Evolutionary conservation across 179 eudicot species (phyloP).

Genomic region (Actinidia arguta): DNA sequence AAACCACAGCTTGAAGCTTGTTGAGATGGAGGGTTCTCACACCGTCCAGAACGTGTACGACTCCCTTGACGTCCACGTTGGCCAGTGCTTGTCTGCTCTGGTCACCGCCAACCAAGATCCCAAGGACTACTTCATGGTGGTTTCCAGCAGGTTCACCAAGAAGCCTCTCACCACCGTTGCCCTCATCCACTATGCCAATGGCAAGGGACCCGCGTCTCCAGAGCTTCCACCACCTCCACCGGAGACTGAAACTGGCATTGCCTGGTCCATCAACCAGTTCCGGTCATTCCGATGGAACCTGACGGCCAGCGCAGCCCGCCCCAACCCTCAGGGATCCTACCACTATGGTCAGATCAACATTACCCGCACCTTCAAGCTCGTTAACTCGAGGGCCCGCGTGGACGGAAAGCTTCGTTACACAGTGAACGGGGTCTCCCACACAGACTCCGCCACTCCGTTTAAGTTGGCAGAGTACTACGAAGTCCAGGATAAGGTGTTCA

Average conservation of each 20-base stretch:
- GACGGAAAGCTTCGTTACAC: conserved; percentile 58
- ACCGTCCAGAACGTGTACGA: conserved; percentile 30
- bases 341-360: conserved; percentile 61
- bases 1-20: conserved; percentile 32
- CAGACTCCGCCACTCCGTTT: conserved; percentile 55
- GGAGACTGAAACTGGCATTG: conserved; percentile 10
- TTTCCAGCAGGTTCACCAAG: conserved; percentile 28
- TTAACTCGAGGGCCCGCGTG: conserved; percentile 40
- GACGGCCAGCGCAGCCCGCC: conserved; percentile 76
- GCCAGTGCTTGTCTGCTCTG: conserved; percentile 29
- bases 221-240: conserved; percentile 27
- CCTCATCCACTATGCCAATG: conserved; percentile 23
- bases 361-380: conserved; percentile 46
- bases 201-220: conserved; percentile 22
- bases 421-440: conserved; percentile 53
- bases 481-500: conserved; percentile 47
- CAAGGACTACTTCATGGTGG: conserved; percentile 32
- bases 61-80: conserved; percentile 34
- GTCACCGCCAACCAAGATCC: conserved; percentile 33
- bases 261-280: conserved; percentile 37
- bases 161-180: neutral
- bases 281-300: conserved; percentile 63
- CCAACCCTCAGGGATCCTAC: conserved; percentile 79
- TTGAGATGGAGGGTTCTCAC: conserved; percentile 39
- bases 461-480: conserved; percentile 69